phyloP scores from a whole-genome alignment of 208 protist genomes.

The Tritrichomonas foetus region DNA sequence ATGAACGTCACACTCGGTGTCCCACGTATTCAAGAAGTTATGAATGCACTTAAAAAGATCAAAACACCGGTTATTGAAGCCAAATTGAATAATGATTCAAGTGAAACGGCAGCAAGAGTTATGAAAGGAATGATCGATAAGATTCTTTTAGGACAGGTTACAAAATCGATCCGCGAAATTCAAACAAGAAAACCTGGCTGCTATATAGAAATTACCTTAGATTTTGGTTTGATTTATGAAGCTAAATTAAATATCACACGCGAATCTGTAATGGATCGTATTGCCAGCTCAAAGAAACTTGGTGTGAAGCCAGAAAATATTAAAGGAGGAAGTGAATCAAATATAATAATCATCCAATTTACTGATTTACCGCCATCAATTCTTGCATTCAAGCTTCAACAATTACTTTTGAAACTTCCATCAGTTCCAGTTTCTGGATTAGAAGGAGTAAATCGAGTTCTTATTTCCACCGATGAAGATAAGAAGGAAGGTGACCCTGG shows the following conservation, averaged over 20 bases:
- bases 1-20: conserved; percentile 87
- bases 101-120: conserved; percentile 48
- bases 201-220: conserved; percentile 27
- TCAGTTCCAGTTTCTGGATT: conserved; percentile 76
- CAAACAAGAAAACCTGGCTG: not conserved
- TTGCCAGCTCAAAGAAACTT: not conserved
- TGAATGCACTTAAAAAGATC: conserved; percentile 95
- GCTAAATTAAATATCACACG: not conserved
- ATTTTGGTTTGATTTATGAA: not conserved
- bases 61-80: conserved; percentile 94
- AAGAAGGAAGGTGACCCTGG: not conserved
- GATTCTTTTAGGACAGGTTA: conserved; percentile 16
- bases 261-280: not conserved
- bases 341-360: not conserved
- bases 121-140: conserved; percentile 1
- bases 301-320: conserved; percentile 32
- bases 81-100: conserved; percentile 61
- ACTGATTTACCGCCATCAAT: not conserved
- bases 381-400: conserved; percentile 32
- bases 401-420: conserved; percentile 44
- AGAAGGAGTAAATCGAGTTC: conserved; percentile 77
- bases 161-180: not conserved
- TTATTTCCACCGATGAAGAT: conserved; percentile 70
- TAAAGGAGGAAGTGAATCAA: not conserved
- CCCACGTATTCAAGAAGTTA: conserved; percentile 92